phyloP scores from a whole-genome alignment of 305 asterid species.

The Fraxinus albicans region DNA sequence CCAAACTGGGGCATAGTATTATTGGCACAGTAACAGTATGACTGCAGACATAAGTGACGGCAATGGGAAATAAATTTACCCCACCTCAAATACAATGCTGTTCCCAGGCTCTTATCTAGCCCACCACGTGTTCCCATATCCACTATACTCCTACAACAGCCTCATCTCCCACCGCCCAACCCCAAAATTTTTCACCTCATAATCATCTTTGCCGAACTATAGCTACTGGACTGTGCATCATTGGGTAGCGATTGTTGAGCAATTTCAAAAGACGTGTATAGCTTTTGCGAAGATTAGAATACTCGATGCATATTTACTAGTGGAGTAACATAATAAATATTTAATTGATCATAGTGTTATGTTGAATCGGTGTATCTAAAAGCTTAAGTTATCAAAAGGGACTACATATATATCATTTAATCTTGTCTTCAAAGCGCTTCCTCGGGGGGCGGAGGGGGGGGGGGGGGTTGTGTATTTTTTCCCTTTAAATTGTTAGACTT shows the following conservation, averaged over 20 bases:
- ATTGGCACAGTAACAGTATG: neutral
- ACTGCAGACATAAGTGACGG: neutral
- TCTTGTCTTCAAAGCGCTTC: neutral
- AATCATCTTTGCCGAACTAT: neutral
- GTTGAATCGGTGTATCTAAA: neutral
- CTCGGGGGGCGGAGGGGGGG: neutral
- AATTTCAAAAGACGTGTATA: neutral
- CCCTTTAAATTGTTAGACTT: neutral
- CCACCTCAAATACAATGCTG: neutral
- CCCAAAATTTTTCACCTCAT: neutral
- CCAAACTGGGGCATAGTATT: neutral
- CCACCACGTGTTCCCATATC: neutral
- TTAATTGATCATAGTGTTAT: neutral
- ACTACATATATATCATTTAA: too few species aligned
- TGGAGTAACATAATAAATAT: neutral
- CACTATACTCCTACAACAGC: neutral
- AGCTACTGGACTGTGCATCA: neutral
- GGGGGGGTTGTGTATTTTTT: neutral
- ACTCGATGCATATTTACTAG: neutral
- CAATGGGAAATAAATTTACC: neutral
- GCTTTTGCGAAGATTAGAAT: neutral
- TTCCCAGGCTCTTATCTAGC: neutral
- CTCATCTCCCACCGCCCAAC: neutral
- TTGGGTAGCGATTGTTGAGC: neutral
- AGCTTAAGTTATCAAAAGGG: neutral